A percentile compares a stretch with the other conserved stretches of the same genome.
These are phyloP conservation scores for Dactylellina drechsleri DNA, from an alignment of 2,329 filamentous ascomycete species.

Conservation along the genomic window DNA sequence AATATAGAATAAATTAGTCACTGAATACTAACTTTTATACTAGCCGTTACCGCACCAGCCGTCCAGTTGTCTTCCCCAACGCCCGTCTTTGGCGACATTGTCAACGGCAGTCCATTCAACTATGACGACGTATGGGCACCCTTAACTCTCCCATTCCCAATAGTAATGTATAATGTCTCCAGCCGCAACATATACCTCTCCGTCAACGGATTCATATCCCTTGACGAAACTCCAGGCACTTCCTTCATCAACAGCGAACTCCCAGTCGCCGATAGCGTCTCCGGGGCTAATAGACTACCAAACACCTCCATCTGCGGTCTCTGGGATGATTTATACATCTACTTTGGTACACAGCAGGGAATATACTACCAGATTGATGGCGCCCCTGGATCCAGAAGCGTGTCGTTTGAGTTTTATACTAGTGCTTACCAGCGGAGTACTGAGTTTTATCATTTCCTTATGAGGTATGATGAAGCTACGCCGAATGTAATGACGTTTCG, in stretches of 20 bases:
- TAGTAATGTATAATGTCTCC: constrained; percentile 42
- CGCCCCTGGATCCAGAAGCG: constrained; percentile 4
- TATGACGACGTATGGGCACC: constrained; percentile 43
- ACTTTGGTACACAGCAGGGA: constrained; percentile 42
- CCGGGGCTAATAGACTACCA: constrained; percentile 30
- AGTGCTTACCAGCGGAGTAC: constrained; percentile 33
- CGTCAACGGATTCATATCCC: constrained; percentile 51
- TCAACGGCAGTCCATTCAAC: constrained; percentile 27
- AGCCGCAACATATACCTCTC: constrained; percentile 28
- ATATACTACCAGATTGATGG: constrained; percentile 50
- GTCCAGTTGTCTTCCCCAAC: constrained; percentile 46
- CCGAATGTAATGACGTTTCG: constrained; percentile 33
- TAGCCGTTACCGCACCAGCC: constrained; percentile 42
- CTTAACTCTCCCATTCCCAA: constrained; percentile 33
- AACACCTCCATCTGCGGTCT: constrained; percentile 36
- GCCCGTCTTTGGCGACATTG: constrained; percentile 30
- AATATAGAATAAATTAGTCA: neutral
- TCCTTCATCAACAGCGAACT: constrained; percentile 49
- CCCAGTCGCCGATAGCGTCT: constrained; percentile 18
- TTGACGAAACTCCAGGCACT: constrained; percentile 35
- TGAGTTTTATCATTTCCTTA: constrained; percentile 50
- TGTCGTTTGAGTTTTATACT: constrained; percentile 50
- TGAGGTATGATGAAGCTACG: constrained; percentile 46
- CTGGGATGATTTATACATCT: constrained; percentile 54
- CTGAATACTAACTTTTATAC: neutral